Evolutionary conservation across 2,329 filamentous ascomycete species (phyloP), one percentile per base, ranked within the genome.

Genomic region (Ampelomyces quisqualis): DNA sequence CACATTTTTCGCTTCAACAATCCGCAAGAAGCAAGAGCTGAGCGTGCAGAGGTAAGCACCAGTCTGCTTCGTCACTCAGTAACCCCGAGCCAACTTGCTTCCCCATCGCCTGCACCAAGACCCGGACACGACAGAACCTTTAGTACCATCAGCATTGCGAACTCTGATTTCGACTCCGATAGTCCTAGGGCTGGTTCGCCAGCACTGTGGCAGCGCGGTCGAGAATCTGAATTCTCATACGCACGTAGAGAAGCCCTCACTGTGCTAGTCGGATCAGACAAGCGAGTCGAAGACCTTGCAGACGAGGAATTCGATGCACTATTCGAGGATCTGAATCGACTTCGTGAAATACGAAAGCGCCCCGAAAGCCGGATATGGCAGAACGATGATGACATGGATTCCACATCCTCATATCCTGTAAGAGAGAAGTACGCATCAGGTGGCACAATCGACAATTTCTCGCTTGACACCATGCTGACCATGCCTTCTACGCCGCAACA

Each of bases 1-100:
- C 93, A 98, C 67, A 98, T 98, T 47, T 97, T 98, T 72, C 80
- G 93, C 41, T 98, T 98, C 75, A 98, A 97, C 60, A 90, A 98
- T 64, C 93, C 93, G 0, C 86, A 95, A 76, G 93, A 98, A 71
- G 93, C 93, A 20, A 84, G 88, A 43, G 91, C 90, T 3, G 93
- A 98, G 70, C 77, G 93, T 39, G 90, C 89, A 9, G 89, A 95
- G 49, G 82, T 89, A 62, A 67, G 70, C n/a, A 70, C 71, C 11
- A 95, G 88, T 61, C 74, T 95, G 14, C 75, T 98, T 42, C 85
- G 91, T 31, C 91, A 97, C 62, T 94, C 90, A 5, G 73, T 85
- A 34, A 80, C 79, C 7, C 76, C 77, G 13, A 78, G 79, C 53
- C 77, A 83, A 51, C 73, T 93, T 19, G 82, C 74, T 29, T 80